Evolutionary conservation across 2,329 filamentous ascomycete genomes (phyloP).

Genomic region (Arthrobotrys sphaeroides): DNA sequence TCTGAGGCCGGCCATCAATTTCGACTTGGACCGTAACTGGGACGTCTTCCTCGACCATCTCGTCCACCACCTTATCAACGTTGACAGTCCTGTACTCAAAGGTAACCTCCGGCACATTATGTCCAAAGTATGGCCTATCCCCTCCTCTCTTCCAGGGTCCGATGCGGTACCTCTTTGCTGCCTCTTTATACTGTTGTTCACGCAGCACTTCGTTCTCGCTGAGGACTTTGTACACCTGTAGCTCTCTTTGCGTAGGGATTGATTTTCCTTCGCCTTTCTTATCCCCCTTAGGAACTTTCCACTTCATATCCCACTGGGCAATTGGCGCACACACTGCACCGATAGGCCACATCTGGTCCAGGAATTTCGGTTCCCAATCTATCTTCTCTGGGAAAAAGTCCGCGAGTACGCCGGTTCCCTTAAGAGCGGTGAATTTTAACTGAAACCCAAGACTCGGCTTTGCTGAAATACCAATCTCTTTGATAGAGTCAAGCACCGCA

Average conservation of each 20-base stretch:
- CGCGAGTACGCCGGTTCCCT: not conserved
- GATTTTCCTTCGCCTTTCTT: not conserved
- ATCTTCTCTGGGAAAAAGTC: not conserved
- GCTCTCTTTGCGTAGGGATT: not conserved
- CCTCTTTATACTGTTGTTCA: not conserved
- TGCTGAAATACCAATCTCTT: not conserved
- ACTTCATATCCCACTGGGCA: not conserved
- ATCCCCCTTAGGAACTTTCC: too few relatives aligned
- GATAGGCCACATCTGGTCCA: not conserved
- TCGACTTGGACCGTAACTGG: not conserved
- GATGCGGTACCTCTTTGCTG: not conserved
- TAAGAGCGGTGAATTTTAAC: constrained; percentile 3
- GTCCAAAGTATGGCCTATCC: not conserved
- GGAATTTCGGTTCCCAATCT: constrained; percentile 11
- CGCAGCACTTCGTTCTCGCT: not conserved
- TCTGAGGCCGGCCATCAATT: not conserved
- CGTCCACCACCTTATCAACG: not conserved
- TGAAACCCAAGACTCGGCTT: constrained; percentile 1
- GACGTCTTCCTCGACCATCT: not conserved
- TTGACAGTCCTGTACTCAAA: not conserved
- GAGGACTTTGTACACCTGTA: not conserved
- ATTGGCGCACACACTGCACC: not conserved
- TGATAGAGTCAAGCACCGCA: not conserved
- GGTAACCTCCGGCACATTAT: not conserved
- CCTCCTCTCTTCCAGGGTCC: not conserved